Base-by-base conservation (phyloP, 345 rosid species). In the Salix udensis region DNA sequence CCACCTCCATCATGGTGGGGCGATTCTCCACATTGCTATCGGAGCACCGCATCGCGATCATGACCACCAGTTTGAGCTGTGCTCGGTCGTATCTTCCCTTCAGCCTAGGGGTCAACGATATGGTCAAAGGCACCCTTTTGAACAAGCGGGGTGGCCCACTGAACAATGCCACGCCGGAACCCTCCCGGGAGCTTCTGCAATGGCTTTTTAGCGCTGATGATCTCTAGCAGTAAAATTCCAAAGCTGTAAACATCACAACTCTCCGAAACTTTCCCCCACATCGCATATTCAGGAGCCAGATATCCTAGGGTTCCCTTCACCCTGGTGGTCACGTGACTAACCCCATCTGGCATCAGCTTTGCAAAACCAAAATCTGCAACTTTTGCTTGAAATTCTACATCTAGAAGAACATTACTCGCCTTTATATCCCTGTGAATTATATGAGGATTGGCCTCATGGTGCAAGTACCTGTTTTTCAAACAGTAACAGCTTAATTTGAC, bases 291-390 rank as follows among this genome's bases (percentile, higher is more conserved):
- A 0, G 95, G 95, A 19, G 95, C 95, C 46, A 89, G 80, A 55
- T 91, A 91, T 6, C 95, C 95, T 0, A 88, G 86, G 4, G 90
- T 88, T 12, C 95, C 95, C 65, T 91, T 89, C 12, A 91, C 90
- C 72, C 90, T 81, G 0, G 95, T 91, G 34, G 95, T 91, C 74
- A 91, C 18, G 40, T 91, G 92, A 9, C 88, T 83, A 15, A 89
- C 92, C 0, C 95, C 92, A 0, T 89, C 87, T 0, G 95, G 95
- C 31, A 86, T 86, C 37, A 89, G 76, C 85, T 88, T 90, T 40
- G 94, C 92, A n/a, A 90, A 90, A 1, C 92, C 94, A 10, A 89
- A 90, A 81, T 90, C 92, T 0, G 94, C 94, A 1, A 89, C 91
- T 82, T 89, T 90, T 44, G 92, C 88, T 76, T 84, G 67, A 44